Conservation (phyloP, 345 rosid species). For the Eucalyptus tenuipes region DNA sequence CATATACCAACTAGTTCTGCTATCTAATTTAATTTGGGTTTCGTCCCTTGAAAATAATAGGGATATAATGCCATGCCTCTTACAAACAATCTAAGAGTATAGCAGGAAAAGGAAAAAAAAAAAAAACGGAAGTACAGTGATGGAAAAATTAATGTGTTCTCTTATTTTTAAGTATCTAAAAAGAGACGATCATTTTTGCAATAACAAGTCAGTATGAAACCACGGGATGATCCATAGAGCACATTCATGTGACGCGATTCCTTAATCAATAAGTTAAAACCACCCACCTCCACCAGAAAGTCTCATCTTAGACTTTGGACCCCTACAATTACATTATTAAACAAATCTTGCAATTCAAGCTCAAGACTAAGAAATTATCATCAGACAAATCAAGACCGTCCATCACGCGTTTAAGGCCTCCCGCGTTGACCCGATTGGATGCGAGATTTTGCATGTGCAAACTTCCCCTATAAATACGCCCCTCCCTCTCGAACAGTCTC, state of each 20-base stretch:
- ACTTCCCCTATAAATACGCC: background rate
- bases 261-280: background rate
- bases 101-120: background rate
- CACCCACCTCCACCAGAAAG: background rate
- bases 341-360: background rate
- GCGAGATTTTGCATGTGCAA: background rate
- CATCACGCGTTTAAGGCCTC: too few species aligned
- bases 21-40: background rate
- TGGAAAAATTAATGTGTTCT: background rate
- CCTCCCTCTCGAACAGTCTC: background rate
- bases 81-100: background rate
- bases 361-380: background rate
- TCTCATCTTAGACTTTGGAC: background rate
- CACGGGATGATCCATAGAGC: background rate
- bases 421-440: background rate
- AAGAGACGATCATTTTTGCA: background rate
- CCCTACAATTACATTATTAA: background rate
- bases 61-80: background rate
- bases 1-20: background rate
- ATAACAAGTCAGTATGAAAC: background rate
- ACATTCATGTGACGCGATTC: background rate
- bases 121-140: accelerated
- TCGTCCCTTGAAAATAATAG: background rate
- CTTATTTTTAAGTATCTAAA: background rate
- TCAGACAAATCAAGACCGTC: background rate